Conservation (phyloP, 805 yeast species). For the Metschnikowia cubensis region DNA sequence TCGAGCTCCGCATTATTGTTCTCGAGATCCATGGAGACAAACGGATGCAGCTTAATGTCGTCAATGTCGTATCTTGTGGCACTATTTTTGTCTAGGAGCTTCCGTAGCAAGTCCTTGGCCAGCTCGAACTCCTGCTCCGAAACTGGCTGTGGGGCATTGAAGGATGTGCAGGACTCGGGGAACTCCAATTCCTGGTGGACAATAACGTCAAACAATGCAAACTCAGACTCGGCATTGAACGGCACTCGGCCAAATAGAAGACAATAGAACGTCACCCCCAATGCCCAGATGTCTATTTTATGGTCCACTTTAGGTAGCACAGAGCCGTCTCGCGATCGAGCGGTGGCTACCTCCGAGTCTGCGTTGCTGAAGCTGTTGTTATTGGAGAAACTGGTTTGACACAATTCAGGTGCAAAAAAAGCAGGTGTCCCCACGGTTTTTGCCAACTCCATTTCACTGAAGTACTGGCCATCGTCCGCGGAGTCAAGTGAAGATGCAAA, state of each 20-base stretch:
- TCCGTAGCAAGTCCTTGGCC: constrained; percentile 55
- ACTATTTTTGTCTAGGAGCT: constrained; percentile 70
- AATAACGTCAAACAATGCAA: constrained; percentile 78
- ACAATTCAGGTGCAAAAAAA: constrained; percentile 82
- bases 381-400: constrained; percentile 44
- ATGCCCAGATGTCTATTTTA: constrained; percentile 96
- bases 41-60: constrained; percentile 75
- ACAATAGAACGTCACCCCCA: constrained; percentile 89
- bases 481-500: constrained; percentile 52
- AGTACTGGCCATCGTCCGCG: constrained; percentile 41
- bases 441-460: constrained; percentile 72
- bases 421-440: constrained; percentile 98
- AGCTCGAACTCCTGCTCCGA: constrained; percentile 41
- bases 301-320: constrained; percentile 55
- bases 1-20: constrained; percentile 31
- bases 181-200: constrained; percentile 55
- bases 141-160: constrained; percentile 39
- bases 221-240: constrained; percentile 82
- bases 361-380: constrained; percentile 1
- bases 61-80: constrained; percentile 59
- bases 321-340: not conserved
- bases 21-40: constrained; percentile 43
- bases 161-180: constrained; percentile 41
- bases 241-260: constrained; percentile 85
- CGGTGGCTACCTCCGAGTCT: not conserved